These are phyloP conservation scores for Trichophyton verrucosum DNA, from an alignment of 2,329 filamentous ascomycete genomes.

Conservation along the genomic window DNA sequence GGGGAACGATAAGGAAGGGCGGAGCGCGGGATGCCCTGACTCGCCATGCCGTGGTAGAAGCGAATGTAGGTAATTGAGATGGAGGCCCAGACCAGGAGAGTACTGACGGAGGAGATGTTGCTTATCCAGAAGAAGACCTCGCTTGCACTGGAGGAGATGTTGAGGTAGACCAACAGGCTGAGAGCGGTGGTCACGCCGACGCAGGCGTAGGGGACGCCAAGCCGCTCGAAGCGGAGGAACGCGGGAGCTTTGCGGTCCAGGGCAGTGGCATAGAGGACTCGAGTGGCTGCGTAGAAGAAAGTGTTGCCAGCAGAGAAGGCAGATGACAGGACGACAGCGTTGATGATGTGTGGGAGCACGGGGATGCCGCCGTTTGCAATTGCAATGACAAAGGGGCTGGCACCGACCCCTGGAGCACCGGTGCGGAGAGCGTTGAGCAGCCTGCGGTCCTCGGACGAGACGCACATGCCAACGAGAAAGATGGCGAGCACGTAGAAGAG, in stretches of 20 bases:
- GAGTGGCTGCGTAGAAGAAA: constrained; percentile 26
- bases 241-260: constrained; percentile 28
- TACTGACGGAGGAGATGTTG: constrained; percentile 13
- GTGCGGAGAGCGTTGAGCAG: constrained; percentile 24
- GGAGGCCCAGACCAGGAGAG: constrained; percentile 10
- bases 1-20: constrained; percentile 53
- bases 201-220: constrained; percentile 12
- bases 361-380: constrained; percentile 35
- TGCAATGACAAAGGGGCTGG: constrained; percentile 44
- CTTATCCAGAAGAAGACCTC: constrained; percentile 14
- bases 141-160: constrained; percentile 7
- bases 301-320: constrained; percentile 35
- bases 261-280: constrained; percentile 29
- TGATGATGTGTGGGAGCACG: constrained; percentile 28
- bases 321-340: constrained; percentile 30
- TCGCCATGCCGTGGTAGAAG: constrained; percentile 54
- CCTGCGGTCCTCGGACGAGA: constrained; percentile 25
- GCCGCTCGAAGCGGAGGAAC: constrained; percentile 17
- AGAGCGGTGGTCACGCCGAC: constrained; percentile 9
- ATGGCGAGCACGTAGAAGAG: constrained; percentile 29
- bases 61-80: constrained; percentile 45
- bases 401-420: constrained; percentile 26
- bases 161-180: constrained; percentile 11
- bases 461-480: constrained; percentile 27
- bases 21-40: constrained; percentile 53